These are phyloP conservation scores for Phytophthora hybrid DNA, from an alignment of 352 stramenopile species.

Conservation along the genomic window DNA sequence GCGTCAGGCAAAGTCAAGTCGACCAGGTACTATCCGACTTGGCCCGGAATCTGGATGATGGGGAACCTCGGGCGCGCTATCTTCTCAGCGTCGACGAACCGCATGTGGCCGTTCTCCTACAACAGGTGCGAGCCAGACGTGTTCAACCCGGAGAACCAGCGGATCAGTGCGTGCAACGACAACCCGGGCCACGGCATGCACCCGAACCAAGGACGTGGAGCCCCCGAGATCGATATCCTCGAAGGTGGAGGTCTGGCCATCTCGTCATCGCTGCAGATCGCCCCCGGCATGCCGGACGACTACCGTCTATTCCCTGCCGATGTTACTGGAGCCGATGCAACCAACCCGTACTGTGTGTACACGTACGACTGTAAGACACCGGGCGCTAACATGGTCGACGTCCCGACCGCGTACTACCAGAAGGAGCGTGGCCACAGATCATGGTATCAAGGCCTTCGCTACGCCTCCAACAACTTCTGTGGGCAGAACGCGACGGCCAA, in stretches of 20 bases:
- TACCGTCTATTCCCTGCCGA: slow-evolving; percentile 66
- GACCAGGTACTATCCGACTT: slow-evolving; percentile 79
- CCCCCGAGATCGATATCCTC: slow-evolving; percentile 95
- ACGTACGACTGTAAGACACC: slow-evolving; percentile 52
- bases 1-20: slow-evolving; percentile 59
- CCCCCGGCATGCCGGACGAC: slow-evolving; percentile 67
- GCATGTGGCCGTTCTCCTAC: slow-evolving; percentile 97
- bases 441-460: slow-evolving; percentile 76
- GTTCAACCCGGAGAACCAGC: slow-evolving; percentile 66
- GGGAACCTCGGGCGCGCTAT: slow-evolving; percentile 96
- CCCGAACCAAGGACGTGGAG: slow-evolving; percentile 84
- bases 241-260: slow-evolving; percentile 87
- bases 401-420: slow-evolving; percentile 55
- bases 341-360: slow-evolving; percentile 57
- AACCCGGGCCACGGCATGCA: slow-evolving; percentile 92
- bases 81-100: slow-evolving; percentile 94
- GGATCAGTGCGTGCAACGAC: slow-evolving; percentile 90
- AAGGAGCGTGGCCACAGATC: slow-evolving; percentile 55
- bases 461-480: slow-evolving; percentile 70
- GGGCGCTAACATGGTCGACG: slow-evolving; percentile 57
- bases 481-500: slow-evolving; percentile 31
- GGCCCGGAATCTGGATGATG: slow-evolving; percentile 97
- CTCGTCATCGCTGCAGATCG: slow-evolving; percentile 92
- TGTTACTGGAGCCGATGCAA: slow-evolving; percentile 19
- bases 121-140: slow-evolving; percentile 84